phyloP scores from a whole-genome alignment of 768 basidiomycete genomes.

The Tulasnella sp. region DNA sequence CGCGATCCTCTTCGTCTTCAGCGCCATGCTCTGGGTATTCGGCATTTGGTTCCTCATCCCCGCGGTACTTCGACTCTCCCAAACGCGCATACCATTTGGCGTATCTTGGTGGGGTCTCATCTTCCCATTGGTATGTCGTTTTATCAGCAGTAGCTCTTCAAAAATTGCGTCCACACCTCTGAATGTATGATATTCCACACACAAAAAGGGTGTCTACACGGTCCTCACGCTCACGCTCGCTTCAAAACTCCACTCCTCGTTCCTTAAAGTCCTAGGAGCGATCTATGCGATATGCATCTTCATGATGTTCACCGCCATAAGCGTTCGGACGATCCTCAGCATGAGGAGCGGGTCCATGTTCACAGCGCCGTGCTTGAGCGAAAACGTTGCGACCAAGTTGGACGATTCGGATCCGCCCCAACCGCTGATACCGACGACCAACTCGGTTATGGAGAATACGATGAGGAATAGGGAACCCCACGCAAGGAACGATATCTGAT shows the following conservation, averaged over 20 bases:
- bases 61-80: slow-evolving; percentile 37
- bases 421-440: too few species aligned
- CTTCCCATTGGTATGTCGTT: slow-evolving; percentile 54
- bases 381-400: not conserved
- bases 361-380: slow-evolving; percentile 9
- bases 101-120: slow-evolving; percentile 56
- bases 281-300: slow-evolving; percentile 29
- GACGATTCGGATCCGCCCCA: too few species aligned
- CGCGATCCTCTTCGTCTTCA: slow-evolving; percentile 23
- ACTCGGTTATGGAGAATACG: too few species aligned
- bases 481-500: too few species aligned
- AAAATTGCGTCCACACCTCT: not conserved
- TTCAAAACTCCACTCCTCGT: slow-evolving; percentile 36
- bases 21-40: slow-evolving; percentile 50
- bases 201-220: slow-evolving; percentile 37
- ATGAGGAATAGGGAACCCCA: too few species aligned
- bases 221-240: slow-evolving; percentile 48
- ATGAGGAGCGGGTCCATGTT: not conserved
- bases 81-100: slow-evolving; percentile 39
- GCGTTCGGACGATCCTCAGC: not conserved
- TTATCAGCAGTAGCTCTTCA: not conserved
- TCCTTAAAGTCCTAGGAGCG: slow-evolving; percentile 48
- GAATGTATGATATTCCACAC: not conserved
- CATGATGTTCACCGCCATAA: slow-evolving; percentile 12
- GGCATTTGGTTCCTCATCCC: slow-evolving; percentile 53